phyloP scores from a whole-genome alignment of 805 yeast genomes.

The Pichia paraexigua region DNA sequence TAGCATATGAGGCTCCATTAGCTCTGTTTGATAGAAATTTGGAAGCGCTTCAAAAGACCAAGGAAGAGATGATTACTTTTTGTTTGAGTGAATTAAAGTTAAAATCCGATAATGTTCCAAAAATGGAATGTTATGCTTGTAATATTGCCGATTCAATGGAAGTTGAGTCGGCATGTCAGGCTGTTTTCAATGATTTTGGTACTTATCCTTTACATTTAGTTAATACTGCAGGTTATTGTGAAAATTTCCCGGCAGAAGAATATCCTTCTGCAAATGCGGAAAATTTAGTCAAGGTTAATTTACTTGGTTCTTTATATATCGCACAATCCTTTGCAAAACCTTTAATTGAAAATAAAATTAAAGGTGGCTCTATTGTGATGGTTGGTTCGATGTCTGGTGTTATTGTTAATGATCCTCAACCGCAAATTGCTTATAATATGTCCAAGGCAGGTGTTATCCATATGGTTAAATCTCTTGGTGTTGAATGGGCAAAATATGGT shows the following conservation, averaged over 20 bases:
- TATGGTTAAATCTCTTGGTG: slow-evolving; percentile 65
- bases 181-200: slow-evolving; percentile 49
- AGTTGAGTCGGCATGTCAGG: slow-evolving; percentile 51
- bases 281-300: slow-evolving; percentile 59
- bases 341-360: slow-evolving; percentile 44
- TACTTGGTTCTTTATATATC: slow-evolving; percentile 67
- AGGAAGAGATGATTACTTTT: slow-evolving; percentile 32
- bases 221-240: slow-evolving; percentile 82
- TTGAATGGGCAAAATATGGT: slow-evolving; percentile 74
- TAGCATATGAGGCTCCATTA: slow-evolving; percentile 71
- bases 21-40: slow-evolving; percentile 65
- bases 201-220: slow-evolving; percentile 56
- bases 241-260: slow-evolving; percentile 69
- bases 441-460: slow-evolving; percentile 84
- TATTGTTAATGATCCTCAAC: slow-evolving; percentile 72
- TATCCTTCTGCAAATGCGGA: slow-evolving; percentile 69
- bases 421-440: slow-evolving; percentile 76
- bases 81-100: slow-evolving; percentile 22
- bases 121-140: slow-evolving; percentile 59
- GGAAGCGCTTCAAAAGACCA: slow-evolving; percentile 52
- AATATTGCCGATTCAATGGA: slow-evolving; percentile 58
- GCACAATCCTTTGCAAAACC: slow-evolving; percentile 69
- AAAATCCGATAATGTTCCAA: slow-evolving; percentile 26
- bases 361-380: slow-evolving; percentile 54
- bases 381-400: slow-evolving; percentile 78